Base-by-base conservation (phyloP, 495 filamentous ascomycete species). In the Copromyces sp. region DNA sequence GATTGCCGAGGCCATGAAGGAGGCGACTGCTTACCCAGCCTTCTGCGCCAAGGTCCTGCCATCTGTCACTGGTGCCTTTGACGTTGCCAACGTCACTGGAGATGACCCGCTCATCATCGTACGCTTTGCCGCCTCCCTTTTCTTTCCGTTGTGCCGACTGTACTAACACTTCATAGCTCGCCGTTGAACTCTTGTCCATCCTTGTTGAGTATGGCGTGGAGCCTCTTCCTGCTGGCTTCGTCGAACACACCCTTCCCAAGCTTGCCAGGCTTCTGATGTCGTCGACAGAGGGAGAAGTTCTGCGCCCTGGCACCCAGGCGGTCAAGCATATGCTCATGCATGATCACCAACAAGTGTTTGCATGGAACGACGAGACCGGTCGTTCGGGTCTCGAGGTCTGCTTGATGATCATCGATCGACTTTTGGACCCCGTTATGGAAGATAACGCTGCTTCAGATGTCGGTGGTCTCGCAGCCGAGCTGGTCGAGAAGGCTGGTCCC, bases 381-480 rank as follows among this genome's bases (percentile, higher is more conserved):
- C 92, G 94, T 75, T 91, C 89, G 38, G 96, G 95, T 39, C 86
- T 97, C 14, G 94, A 98, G 80, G 90, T 97, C 20, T 91, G 92
- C 35, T 86, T 99, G 53, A 85, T 93, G 70, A 95, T 99, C 75
- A 95, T 99, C 75, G 95, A 97, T 80, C 92, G 94, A n/a, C 86
- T 99, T 6, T 86, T 99, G 29, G 89, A 91, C 2, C 91, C 93
- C 0, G 81, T 86, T 3, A 90, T 98, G 39, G 92, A 94, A 69
- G 95, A 98, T 75, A 92, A 92, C 70, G 92, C 94, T 9, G 95
- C 96, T n/a, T 92, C 93, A 8, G 96, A 98, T 82, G 94, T 99
- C 37, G 95, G 95, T 72, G 93, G 94, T 38, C 87, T 99, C 69
- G 95, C 95, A 1, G 95, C 94, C 0, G 95, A 97, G 78, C 83